These are phyloP conservation scores for Fomitiporia mediterranea DNA, from an alignment of 1,284 basidiomycete genomes.

Conservation along the genomic window DNA sequence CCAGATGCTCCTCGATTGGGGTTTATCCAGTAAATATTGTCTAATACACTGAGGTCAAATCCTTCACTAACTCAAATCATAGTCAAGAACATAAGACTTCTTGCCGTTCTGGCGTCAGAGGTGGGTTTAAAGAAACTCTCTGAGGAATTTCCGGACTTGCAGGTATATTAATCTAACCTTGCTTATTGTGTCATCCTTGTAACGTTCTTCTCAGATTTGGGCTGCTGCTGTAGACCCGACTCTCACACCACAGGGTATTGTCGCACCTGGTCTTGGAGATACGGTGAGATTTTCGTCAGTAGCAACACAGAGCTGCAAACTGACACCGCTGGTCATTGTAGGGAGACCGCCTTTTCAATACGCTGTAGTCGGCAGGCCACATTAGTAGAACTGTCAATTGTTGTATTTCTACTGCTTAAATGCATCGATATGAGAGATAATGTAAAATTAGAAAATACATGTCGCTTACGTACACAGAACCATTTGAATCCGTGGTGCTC, in stretches of 20 bases:
- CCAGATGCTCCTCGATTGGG: conserved; percentile 84
- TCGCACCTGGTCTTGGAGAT: conserved; percentile 86
- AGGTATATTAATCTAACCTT: conserved; percentile 49
- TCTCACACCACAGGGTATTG: conserved; percentile 70
- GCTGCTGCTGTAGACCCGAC: conserved; percentile 74
- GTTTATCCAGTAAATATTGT: conserved; percentile 54
- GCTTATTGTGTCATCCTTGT: neutral
- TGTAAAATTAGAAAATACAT: no score
- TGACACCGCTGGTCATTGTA: conserved; percentile 27
- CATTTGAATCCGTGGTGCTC: neutral
- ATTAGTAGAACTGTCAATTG: no score
- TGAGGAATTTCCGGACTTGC: conserved; percentile 69
- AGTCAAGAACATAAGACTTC: conserved; percentile 77
- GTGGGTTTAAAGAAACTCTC: conserved; percentile 70
- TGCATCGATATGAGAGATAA: no score
- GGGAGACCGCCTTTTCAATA: conserved; percentile 67
- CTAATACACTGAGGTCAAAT: neutral
- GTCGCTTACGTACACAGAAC: no score
- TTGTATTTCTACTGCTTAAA: no score
- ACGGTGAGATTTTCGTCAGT: conserved; percentile 47
- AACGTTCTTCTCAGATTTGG: conserved; percentile 59
- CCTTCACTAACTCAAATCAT: neutral
- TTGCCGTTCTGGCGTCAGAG: conserved; percentile 79
- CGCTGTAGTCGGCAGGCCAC: conserved; percentile 28
- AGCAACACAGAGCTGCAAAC: neutral